These are phyloP conservation scores for Microdochium trichocladiopsis DNA, from an alignment of 2,329 filamentous ascomycete species.

Conservation along the genomic window DNA sequence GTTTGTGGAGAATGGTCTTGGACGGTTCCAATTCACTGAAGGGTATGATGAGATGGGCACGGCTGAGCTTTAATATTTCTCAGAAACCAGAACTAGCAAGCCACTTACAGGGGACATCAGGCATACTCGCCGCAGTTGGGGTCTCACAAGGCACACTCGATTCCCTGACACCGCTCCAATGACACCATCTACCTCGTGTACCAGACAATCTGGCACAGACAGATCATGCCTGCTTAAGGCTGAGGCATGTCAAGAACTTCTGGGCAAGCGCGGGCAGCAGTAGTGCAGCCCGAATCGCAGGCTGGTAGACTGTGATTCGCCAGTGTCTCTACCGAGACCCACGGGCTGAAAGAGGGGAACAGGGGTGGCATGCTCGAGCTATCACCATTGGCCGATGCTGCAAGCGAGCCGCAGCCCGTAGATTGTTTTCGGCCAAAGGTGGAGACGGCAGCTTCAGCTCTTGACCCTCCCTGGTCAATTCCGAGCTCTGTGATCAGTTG, in stretches of 20 bases:
- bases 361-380: not conserved
- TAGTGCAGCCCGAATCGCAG: not conserved
- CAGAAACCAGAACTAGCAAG: no score
- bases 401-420: not conserved
- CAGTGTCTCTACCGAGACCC: not conserved
- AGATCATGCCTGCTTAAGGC: not conserved
- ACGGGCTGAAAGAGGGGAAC: not conserved
- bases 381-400: not conserved
- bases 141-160: slow-evolving; percentile 1
- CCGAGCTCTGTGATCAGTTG: not conserved
- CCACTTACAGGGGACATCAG: not conserved
- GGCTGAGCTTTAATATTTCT: no score
- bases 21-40: no score
- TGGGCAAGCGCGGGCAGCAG: no score
- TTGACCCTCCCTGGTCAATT: no score
- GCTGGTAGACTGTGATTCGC: not conserved
- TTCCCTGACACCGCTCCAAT: not conserved
- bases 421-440: not conserved
- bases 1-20: no score
- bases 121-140: not conserved
- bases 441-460: no score
- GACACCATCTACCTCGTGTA: not conserved
- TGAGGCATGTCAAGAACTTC: no score
- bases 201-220: not conserved
- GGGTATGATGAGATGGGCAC: no score